phyloP scores from a whole-genome alignment of 306 rosid genomes.

The Quercus engelmannii region DNA sequence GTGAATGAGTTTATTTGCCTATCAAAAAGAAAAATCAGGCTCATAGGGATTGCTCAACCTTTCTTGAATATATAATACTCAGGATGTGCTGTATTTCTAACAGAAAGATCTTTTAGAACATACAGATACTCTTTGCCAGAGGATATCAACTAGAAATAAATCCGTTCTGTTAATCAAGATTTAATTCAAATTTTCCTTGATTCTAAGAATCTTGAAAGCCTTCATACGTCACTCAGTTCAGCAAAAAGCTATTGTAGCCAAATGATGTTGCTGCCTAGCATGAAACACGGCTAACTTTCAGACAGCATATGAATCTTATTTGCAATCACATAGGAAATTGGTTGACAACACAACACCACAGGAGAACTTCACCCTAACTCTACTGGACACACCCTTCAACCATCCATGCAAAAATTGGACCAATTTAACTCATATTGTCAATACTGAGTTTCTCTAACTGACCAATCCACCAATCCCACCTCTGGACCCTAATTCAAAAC shows the following conservation, averaged over 20 bases:
- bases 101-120: not conserved
- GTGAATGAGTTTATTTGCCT: not conserved
- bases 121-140: not conserved
- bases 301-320: not conserved
- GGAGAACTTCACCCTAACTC: not conserved
- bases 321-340: not conserved
- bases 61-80: not conserved
- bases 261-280: not conserved
- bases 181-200: no score
- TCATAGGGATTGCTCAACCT: not conserved
- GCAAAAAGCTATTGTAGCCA: not conserved
- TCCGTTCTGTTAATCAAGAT: not conserved
- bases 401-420: not conserved
- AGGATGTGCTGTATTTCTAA: not conserved
- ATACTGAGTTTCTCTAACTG: not conserved
- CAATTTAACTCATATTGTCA: not conserved
- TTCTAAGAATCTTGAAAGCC: not conserved
- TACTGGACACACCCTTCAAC: not conserved
- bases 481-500: not conserved
- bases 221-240: not conserved
- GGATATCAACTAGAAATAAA: not conserved
- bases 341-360: not conserved
- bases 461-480: not conserved
- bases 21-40: not conserved
- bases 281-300: not conserved